A percentile compares a stretch with the other conserved stretches of the same genome.
Conservation (phyloP, 1,284 basidiomycete species). For the Afroboletus lepidellus region DNA sequence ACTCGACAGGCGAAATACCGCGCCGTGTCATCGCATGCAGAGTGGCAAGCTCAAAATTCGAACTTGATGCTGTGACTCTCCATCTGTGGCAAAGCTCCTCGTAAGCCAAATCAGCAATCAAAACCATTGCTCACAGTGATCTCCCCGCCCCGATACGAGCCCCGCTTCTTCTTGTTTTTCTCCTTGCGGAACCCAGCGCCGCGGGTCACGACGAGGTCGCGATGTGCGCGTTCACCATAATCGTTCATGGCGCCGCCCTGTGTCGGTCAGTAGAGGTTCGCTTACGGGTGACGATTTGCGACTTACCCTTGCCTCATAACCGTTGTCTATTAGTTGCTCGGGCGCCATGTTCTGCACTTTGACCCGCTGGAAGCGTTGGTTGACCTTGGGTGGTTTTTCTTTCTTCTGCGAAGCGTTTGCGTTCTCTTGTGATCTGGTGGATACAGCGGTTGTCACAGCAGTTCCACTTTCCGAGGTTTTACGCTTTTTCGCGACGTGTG, state of each 20-base stretch:
- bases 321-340: conserved; percentile 74
- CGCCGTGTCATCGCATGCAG: too few species aligned
- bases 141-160: conserved; percentile 88
- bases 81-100: conserved; percentile 48
- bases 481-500: conserved; percentile 55
- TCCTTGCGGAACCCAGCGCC: conserved; percentile 97
- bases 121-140: conserved; percentile 67
- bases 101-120: conserved; percentile 1
- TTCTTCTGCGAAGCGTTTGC: conserved; percentile 17
- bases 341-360: conserved; percentile 65
- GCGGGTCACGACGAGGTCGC: conserved; percentile 89
- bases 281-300: conserved; percentile 19
- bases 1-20: too few species aligned
- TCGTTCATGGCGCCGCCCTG: conserved; percentile 58
- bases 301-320: conserved; percentile 78
- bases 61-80: conserved; percentile 86
- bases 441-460: conserved; percentile 47
- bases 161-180: conserved; percentile 99
- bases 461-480: conserved; percentile 50
- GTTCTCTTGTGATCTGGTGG: conserved; percentile 11
- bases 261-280: background rate
- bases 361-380: conserved; percentile 79
- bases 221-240: conserved; percentile 84
- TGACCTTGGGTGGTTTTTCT: conserved; percentile 44
- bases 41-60: conserved; percentile 34